phyloP scores from a whole-genome alignment of 2,329 filamentous ascomycete genomes.

The Sclerotiophoma versabilis region DNA sequence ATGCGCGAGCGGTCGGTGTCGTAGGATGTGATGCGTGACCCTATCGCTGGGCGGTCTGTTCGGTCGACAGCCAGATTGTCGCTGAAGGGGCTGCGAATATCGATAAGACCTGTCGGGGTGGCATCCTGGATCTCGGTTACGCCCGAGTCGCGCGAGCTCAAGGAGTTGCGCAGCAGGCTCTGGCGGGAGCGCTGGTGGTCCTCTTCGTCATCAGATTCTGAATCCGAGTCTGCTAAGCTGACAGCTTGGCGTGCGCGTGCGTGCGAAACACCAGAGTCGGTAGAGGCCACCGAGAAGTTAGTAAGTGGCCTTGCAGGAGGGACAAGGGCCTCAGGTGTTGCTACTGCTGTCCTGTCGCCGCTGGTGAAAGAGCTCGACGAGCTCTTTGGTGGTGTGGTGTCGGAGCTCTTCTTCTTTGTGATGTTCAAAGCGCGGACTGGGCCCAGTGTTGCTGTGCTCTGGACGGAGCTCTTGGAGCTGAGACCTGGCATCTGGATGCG shows the following conservation, averaged over 20 bases:
- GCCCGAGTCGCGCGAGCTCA: conserved; percentile 37
- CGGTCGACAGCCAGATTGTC: conserved; percentile 38
- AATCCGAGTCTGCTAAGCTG: conserved; percentile 36
- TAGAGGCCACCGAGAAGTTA: conserved; percentile 40
- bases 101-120: conserved; percentile 40
- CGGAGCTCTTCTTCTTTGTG: conserved; percentile 46
- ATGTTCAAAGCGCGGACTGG: conserved; percentile 57
- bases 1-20: conserved; percentile 36
- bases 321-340: conserved; percentile 34
- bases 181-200: conserved; percentile 44
- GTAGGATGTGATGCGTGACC: conserved; percentile 42
- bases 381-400: conserved; percentile 39
- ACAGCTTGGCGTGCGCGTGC: conserved; percentile 40
- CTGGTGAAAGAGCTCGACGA: conserved; percentile 27
- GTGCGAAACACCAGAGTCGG: conserved; percentile 42
- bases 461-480: conserved; percentile 47
- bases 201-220: conserved; percentile 42
- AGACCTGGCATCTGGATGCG: conserved; percentile 53
- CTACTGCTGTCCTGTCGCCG: conserved; percentile 32
- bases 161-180: conserved; percentile 38
- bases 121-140: conserved; percentile 47
- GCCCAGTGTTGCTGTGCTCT: conserved; percentile 50
- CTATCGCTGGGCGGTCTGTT: conserved; percentile 30
- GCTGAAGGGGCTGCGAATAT: conserved; percentile 43
- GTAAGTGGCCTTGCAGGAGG: conserved; percentile 39